Base-by-base conservation (phyloP, 176 grass and related monocot genomes). In the Carex myosuroides region DNA sequence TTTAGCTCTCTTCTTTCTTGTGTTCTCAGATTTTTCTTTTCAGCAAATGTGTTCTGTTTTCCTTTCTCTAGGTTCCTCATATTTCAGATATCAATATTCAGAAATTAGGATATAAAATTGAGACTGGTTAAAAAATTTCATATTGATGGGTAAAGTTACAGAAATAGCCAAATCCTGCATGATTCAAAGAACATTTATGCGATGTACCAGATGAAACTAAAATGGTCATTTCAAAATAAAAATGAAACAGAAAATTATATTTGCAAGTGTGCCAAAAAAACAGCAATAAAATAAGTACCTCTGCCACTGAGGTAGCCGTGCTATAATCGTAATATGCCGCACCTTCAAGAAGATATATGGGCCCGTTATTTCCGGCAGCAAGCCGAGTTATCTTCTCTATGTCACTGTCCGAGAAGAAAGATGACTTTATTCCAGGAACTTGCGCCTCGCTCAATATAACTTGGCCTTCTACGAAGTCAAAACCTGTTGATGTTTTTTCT, bases 401-500 rank as follows among this genome's bases (percentile, higher is more conserved):
- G 39, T 91, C 84, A 14, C 20, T 2, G 5, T 58, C 14, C 0
- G 87, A 90, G 91, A 93, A 97, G 76, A 91, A 93, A 1, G 86
- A 87, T 2, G 87, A 88, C 44, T 91, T 62, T 59, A 86, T 87
- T 44, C 88, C 87, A 44, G 81, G 59, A 1, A 66, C 33, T 0
- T 87, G 86, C 6, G 78, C 66, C 14, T 89, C 60, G 10, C 81
- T 87, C 29, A 87, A 67, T 35, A 87, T 53, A 13, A 97, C 78
- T 24, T 90, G 87, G 6, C 94, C 91, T 82, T 97, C 91, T 0
- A 97, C 54, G 26, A 88, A 97, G 63, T 97, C 81, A 8, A 97
- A 91, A 1, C 83, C 33, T 3, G 20, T 32, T 0, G 85, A 8
- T 0, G 32, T 1, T 0, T 76, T 62, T 0, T 1, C 13, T 1